Conservation (phyloP, 192 early-diverging fungal genomes). For the Gonapodya prolifera region DNA sequence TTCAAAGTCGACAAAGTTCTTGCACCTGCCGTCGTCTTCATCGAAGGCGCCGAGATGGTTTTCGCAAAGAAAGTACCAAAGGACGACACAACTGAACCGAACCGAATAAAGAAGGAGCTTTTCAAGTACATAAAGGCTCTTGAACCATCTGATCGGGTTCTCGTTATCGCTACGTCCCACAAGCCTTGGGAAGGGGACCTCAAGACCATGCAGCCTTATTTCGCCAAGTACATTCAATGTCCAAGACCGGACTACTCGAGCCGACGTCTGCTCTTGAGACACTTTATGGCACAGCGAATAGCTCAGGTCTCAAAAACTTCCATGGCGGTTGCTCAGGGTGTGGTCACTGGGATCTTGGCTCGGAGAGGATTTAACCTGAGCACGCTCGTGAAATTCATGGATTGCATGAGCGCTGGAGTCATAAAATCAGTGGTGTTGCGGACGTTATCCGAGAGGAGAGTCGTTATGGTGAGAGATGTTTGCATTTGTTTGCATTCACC, state of each 20-base stretch:
- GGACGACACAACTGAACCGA: slow-evolving; percentile 47
- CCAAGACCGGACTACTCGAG: slow-evolving; percentile 35
- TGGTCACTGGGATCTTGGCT: too few species aligned
- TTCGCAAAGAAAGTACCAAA: slow-evolving; percentile 55
- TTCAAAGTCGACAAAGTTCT: slow-evolving; percentile 50
- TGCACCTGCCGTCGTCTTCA: slow-evolving; percentile 39
- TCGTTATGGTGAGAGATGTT: too few species aligned
- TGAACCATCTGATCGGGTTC: slow-evolving; percentile 27
- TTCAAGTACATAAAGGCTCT: slow-evolving; percentile 37
- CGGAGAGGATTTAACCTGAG: too few species aligned
- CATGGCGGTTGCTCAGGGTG: too few species aligned
- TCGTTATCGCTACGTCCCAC: slow-evolving; percentile 32
- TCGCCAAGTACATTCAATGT: slow-evolving; percentile 22
- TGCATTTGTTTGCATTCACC: too few species aligned
- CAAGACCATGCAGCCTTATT: slow-evolving; percentile 31
- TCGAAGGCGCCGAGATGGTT: slow-evolving; percentile 44
- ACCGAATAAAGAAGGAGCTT: slow-evolving; percentile 47
- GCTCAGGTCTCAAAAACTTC: too few species aligned
- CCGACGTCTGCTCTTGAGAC: slow-evolving; percentile 25
- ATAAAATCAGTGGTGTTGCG: too few species aligned
- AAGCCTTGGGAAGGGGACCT: slow-evolving; percentile 48
- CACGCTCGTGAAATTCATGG: too few species aligned
- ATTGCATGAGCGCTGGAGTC: too few species aligned
- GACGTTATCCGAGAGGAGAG: too few species aligned
- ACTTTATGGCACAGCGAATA: slow-evolving; percentile 10